Percentiles rank a stretch among this genome's conserved stretches.
Evolutionary conservation across 208 protist genomes (phyloP).

Genomic region (Leishmania lainsoni): DNA sequence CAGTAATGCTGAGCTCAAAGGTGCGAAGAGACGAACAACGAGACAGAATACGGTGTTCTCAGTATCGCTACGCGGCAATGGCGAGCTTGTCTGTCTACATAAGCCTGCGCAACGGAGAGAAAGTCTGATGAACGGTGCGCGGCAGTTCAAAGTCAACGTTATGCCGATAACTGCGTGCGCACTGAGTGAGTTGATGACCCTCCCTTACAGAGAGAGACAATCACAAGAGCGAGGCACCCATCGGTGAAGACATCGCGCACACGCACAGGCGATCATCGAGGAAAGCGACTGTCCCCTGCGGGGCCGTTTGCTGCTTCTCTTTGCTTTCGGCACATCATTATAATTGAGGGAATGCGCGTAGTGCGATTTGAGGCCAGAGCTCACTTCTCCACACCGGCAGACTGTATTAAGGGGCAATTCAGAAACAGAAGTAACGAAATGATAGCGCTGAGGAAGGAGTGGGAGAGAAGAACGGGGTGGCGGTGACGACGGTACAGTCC

Average conservation of each 20-base stretch:
- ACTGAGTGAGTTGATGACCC: not conserved
- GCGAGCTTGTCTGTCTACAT: not conserved
- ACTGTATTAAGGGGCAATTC: not conserved
- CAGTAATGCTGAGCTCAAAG: not conserved
- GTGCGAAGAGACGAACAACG: not conserved
- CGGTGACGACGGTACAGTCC: not conserved
- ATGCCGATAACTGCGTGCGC: not conserved
- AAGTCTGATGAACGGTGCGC: not conserved
- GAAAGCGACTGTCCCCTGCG: not conserved
- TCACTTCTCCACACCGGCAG: not conserved
- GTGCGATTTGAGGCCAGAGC: not conserved
- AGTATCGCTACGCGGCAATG: not conserved
- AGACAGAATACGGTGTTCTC: not conserved
- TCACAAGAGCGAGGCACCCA: not conserved
- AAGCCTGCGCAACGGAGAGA: not conserved
- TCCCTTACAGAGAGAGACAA: not conserved
- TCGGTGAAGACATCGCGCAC: not conserved
- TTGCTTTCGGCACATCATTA: not conserved
- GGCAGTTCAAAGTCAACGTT: not conserved
- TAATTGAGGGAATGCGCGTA: not conserved
- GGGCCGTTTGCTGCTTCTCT: too few species aligned
- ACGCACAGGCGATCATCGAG: not conserved
- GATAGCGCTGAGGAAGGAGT: not conserved
- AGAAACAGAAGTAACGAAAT: not conserved
- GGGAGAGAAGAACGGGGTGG: not conserved